phyloP scores from a whole-genome alignment of 2,329 filamentous ascomycete species.

The Stagonosporopsis vannaccii region DNA sequence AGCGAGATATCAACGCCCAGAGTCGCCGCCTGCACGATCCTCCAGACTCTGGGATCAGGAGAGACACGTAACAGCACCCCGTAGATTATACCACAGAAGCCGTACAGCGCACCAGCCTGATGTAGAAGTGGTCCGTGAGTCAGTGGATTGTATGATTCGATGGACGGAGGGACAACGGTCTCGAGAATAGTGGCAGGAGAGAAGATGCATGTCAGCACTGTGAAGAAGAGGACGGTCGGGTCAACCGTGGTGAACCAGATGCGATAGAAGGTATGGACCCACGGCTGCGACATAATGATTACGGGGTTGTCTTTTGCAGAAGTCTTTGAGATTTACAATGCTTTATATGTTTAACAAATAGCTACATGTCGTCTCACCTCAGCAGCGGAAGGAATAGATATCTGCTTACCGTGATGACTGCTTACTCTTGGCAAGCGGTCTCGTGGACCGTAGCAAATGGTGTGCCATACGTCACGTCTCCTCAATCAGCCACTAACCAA shows the following conservation, averaged over 20 bases:
- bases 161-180: conserved; percentile 4
- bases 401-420: background rate
- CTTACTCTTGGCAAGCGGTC: conserved; percentile 10
- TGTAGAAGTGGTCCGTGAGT: conserved; percentile 14
- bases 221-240: conserved; percentile 19
- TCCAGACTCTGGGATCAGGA: conserved; percentile 18
- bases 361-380: background rate
- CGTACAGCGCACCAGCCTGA: conserved; percentile 14
- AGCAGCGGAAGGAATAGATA: background rate
- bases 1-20: conserved; percentile 16
- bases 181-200: conserved; percentile 6
- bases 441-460: too few species aligned
- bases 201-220: conserved; percentile 16
- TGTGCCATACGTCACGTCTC: too few species aligned
- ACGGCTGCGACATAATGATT: conserved; percentile 11
- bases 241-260: conserved; percentile 24
- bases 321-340: background rate
- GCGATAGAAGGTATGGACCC: conserved; percentile 18
- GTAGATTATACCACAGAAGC: conserved; percentile 16
- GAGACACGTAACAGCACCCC: conserved; percentile 16
- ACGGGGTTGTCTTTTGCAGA: background rate
- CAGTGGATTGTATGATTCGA: conserved; percentile 3
- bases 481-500: too few species aligned
- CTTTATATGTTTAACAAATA: background rate
- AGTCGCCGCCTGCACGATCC: conserved; percentile 17